A percentile compares a stretch with the other conserved stretches of the same genome.
Conservation (phyloP, 129 eudicot species). For the Cynara cardunculus region DNA sequence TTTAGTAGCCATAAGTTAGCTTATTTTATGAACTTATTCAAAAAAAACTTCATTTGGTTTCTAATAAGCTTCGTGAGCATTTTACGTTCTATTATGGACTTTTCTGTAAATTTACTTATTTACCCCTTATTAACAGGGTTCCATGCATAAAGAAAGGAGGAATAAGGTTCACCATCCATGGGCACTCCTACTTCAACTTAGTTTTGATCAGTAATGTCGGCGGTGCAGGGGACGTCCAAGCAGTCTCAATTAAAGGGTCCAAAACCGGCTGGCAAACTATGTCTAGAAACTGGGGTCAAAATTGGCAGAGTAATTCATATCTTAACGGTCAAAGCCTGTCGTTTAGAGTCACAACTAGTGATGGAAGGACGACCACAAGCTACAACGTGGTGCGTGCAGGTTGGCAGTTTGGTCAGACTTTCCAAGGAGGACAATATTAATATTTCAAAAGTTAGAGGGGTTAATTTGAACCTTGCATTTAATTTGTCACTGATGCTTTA, state of each 20-base stretch:
- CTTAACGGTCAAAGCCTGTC: constrained; percentile 51
- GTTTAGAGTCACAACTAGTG: constrained; percentile 47
- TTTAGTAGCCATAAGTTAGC: background rate
- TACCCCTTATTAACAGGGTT: constrained; percentile 28
- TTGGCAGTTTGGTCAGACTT: constrained; percentile 57
- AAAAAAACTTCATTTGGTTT: background rate
- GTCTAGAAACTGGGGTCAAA: constrained; percentile 58
- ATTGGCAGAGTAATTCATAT: constrained; percentile 45
- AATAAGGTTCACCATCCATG: constrained; percentile 47
- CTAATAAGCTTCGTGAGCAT: background rate
- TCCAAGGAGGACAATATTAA: constrained; percentile 30
- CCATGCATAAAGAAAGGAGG: constrained; percentile 54
- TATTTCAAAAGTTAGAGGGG: background rate
- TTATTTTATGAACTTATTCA: too few relatives aligned
- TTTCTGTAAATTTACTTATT: background rate
- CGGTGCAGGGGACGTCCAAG: constrained; percentile 51
- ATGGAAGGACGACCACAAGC: constrained; percentile 35
- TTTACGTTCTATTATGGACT: too few relatives aligned
- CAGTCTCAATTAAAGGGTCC: constrained; percentile 46
- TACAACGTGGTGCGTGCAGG: constrained; percentile 33
- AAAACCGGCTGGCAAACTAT: constrained; percentile 44
- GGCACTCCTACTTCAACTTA: constrained; percentile 49
- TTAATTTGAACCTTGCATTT: background rate
- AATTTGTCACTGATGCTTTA: background rate
- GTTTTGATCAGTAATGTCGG: constrained; percentile 52